Percentiles rank a stretch among this genome's conserved stretches.
These are phyloP conservation scores for Dictyostelium purpureum DNA, from an alignment of 78 protist species.

Conservation along the genomic window DNA sequence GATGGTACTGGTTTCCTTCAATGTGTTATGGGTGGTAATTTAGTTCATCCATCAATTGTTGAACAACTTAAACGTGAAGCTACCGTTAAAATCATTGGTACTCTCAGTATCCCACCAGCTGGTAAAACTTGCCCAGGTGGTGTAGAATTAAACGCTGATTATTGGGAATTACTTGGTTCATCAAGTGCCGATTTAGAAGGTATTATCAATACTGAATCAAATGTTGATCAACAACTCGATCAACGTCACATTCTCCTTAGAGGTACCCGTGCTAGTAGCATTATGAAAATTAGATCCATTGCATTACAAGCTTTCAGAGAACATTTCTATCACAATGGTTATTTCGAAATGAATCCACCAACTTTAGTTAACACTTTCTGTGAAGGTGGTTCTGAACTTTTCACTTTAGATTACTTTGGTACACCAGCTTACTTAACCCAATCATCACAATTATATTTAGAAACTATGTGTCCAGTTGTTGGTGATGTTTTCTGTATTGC, in stretches of 20 bases:
- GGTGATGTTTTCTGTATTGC: slow-evolving; percentile 94
- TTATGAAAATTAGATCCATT: slow-evolving; percentile 77
- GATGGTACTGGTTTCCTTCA: slow-evolving; percentile 97
- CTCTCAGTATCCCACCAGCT: slow-evolving; percentile 68
- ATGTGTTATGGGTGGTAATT: slow-evolving; percentile 28
- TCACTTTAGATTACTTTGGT: slow-evolving; percentile 66
- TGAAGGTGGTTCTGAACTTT: slow-evolving; percentile 95
- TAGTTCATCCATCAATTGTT: slow-evolving; percentile 41
- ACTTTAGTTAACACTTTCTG: slow-evolving; percentile 96
- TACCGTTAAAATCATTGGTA: slow-evolving; percentile 82
- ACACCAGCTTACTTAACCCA: slow-evolving; percentile 96
- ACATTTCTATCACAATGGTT: slow-evolving; percentile 82
- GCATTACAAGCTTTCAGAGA: slow-evolving; percentile 88
- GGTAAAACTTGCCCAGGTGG: slow-evolving; percentile 90
- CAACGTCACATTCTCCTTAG: slow-evolving; percentile 95
- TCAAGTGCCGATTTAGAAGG: slow-evolving; percentile 84
- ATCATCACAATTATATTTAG: slow-evolving; percentile 97
- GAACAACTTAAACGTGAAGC: slow-evolving; percentile 80
- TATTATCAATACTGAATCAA: slow-evolving; percentile 86
- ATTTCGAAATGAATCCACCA: slow-evolving; percentile 96
- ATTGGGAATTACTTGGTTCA: slow-evolving; percentile 82
- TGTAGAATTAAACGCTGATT: slow-evolving; percentile 88
- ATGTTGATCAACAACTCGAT: slow-evolving; percentile 82
- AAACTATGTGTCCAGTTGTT: slow-evolving; percentile 91
- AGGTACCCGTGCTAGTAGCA: slow-evolving; percentile 79